Base-by-base conservation (phyloP, 441 rosid species). In the Jatropha podagrica region DNA sequence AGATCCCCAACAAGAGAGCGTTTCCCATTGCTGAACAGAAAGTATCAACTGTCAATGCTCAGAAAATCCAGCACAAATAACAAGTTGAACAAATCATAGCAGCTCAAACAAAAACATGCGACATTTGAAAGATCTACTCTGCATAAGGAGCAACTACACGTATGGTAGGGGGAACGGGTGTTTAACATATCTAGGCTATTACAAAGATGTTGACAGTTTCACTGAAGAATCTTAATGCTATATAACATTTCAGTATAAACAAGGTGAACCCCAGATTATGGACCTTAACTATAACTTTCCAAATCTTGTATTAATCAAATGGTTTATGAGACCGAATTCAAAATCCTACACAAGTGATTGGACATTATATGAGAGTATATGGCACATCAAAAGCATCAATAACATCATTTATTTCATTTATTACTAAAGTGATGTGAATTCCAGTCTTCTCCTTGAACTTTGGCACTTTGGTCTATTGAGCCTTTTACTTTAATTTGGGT, bases 1-100 rank as follows among this genome's bases (percentile, higher is more conserved):
- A 96, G 91, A 88, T 96, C 98, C 62, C 99, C 98, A 54, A 82
- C 78, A 81, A 96, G 89, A 78, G 98, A 90, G 80, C 89, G 93
- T 70, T 96, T 81, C 77, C 91, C 93, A 79, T 86, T 88, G 89
- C 97, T 92, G 85, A 85, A 88, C 81, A 89, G 81, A 84, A 85
- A 86, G 48, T 81, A 89, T 86, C 78, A 84, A 88, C 86, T 77
- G 89, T 88, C 85, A 88, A 67, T 69, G 74, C 70, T 74, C 65
- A 80, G 73, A 76, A 65, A 37, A 14, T 65, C 37, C 67, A 83
- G 71, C 56, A 73, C 72, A 76, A 71, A 61, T 17, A 78, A 78
- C 79, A 77, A 77, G 74, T 67, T 76, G 58, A 48, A 6, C 68
- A 61, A 38, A 55, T 20, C 64, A 70, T 41, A 71, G 26, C 27